Base-by-base conservation (phyloP, 176 grass and related monocot species). In the Aegilops sharonensis region DNA sequence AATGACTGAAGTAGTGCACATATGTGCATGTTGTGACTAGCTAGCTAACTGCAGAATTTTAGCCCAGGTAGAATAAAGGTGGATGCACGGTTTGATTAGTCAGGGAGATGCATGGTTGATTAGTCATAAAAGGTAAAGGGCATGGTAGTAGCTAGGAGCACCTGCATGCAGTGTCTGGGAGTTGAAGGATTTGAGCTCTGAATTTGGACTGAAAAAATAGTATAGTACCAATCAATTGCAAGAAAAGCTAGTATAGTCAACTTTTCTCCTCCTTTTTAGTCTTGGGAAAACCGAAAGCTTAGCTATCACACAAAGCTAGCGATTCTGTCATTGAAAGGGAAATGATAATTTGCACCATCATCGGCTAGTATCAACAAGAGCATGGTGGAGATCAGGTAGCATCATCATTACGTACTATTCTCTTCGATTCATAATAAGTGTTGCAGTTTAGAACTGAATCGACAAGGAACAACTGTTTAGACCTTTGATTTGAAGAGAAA, bases 261-360 rank as follows among this genome's bases (percentile, higher is more conserved):
- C 37, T 62, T 81, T 81, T 71, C 60, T 42, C 52, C 17, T 31
- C 17, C 67, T 36, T 48, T 75, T 66, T 57, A 60, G 18, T 64
- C 84, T 90, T n/a, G 84, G 89, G 84, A 73, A 83, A 65, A 87
- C 40, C 64, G 52, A 90, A 90, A 87, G 84, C 18, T 85, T 13
- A 87, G 48, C 70, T 84, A 84, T 4, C 12, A 24, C 27, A 50
- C n/a, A 76, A 35, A 65, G 40, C 72, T 47, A 63, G 43, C 3
- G 72, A 50, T 29, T 75, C 27, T 10, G 29, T 76, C 5, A 18
- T 3, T 32, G 14, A 52, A 54, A 70, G 20, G n/a, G 29, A 2
- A 52, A 50, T 8, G 15, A 32, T 11, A 52, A 4, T 2, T 4
- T 18, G 43, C 0, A 20, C 3, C 15, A 47, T 11, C 45, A 0